Percentiles rank a stretch among this genome's conserved stretches.
Evolutionary conservation across 179 eudicot genomes (phyloP).

Genomic region (Kewa caespitosa): DNA sequence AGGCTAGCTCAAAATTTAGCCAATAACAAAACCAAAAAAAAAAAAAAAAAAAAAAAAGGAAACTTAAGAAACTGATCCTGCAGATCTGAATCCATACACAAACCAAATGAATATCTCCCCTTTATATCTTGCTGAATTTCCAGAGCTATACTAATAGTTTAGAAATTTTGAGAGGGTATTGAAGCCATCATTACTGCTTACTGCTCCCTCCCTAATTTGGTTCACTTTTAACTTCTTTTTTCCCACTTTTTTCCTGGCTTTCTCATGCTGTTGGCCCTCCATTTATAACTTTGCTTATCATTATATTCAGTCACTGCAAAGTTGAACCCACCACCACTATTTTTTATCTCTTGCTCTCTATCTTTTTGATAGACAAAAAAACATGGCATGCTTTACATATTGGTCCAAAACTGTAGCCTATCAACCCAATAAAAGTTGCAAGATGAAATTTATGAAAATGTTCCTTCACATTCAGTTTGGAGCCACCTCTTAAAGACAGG

Average conservation of each 20-base stretch:
- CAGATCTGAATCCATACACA: no score
- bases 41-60: no score
- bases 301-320: background rate
- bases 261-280: slow-evolving; percentile 2
- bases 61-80: no score
- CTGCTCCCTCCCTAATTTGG: slow-evolving; percentile 4
- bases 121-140: no score
- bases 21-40: no score
- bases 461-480: background rate
- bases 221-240: slow-evolving; percentile 14
- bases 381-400: background rate
- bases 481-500: background rate
- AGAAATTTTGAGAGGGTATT: no score
- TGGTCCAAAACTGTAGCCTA: background rate
- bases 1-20: no score
- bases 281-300: background rate
- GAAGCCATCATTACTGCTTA: background rate
- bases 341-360: background rate
- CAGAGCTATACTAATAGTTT: no score
- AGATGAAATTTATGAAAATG: background rate
- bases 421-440: background rate
- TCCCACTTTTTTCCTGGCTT: background rate
- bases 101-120: no score
- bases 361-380: background rate
- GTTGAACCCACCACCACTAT: background rate